Percentiles rank a stretch among this genome's conserved stretches.
These are phyloP conservation scores for Hygrophoropsis aurantiaca DNA, from an alignment of 768 basidiomycete genomes.

Conservation along the genomic window DNA sequence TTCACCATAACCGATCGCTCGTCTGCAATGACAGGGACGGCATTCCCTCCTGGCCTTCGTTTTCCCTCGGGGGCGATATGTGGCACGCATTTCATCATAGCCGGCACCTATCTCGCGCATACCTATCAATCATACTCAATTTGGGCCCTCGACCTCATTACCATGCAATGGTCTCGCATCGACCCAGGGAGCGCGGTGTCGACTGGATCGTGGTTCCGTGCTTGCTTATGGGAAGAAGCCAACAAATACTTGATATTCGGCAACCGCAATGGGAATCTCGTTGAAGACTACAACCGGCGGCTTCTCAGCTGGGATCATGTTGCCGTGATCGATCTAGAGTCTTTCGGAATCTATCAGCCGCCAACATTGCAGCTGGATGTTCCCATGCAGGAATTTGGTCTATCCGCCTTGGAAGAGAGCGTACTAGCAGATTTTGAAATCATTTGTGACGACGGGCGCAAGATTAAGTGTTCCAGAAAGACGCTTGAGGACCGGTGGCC, in stretches of 20 bases:
- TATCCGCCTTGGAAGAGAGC: conserved; percentile 79
- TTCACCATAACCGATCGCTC: conserved; percentile 84
- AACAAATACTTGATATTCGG: conserved; percentile 92
- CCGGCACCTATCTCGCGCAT: conserved; percentile 93
- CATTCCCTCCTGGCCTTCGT: conserved; percentile 90
- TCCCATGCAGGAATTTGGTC: conserved; percentile 80
- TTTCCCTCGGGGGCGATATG: conserved; percentile 95
- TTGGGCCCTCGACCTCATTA: conserved; percentile 87
- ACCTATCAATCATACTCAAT: conserved; percentile 94
- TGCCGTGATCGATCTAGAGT: conserved; percentile 87
- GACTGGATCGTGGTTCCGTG: conserved; percentile 93
- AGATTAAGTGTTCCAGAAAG: conserved; percentile 77
- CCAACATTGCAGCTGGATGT: conserved; percentile 65
- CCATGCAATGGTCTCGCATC: conserved; percentile 84
- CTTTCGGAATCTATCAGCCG: conserved; percentile 94
- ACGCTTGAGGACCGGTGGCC: conserved; percentile 92
- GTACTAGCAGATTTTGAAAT: conserved; percentile 90
- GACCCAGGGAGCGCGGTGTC: conserved; percentile 85
- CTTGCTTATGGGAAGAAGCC: conserved; percentile 80
- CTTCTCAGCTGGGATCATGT: conserved; percentile 91
- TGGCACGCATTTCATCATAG: conserved; percentile 89
- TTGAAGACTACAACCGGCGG: conserved; percentile 90
- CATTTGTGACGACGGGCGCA: conserved; percentile 86
- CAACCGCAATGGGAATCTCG: conserved; percentile 82
- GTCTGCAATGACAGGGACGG: conserved; percentile 71